Evolutionary conservation across 2,329 filamentous ascomycete genomes (phyloP), one percentile per base, ranked within the genome.

Genomic region (Fusarium redolens): DNA sequence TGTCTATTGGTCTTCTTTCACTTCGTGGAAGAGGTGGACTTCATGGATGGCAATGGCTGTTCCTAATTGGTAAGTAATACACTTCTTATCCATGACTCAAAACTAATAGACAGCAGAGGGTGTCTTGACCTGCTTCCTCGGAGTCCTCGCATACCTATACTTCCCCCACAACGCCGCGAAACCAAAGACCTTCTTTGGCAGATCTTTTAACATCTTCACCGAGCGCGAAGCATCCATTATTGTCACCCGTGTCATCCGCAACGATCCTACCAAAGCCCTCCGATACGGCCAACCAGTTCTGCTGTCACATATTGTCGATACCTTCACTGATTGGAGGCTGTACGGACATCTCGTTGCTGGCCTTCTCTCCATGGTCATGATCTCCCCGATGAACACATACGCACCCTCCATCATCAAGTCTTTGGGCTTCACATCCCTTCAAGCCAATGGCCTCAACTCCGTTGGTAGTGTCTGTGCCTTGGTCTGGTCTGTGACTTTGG

Each of bases 11-110:
- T 2, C 56, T 80, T 3, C 65, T 80, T 4, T 79, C 78, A 1
- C 73, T 79, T 18, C 28, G 70, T 12, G 78, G 78, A 4, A 28
- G 68, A 55, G 72, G 69, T 1, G 76, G 77, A 5, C 65, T 80
- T 1, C 37, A 65, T 4, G 78, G 78, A 8, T 80, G 78, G 78
- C 77, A 79, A n/a, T 80, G 78, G 78, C 14, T 80, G 4, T 80
- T 80, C 15, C 59, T 80, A 0, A 75, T 80, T 17, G 78, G 78
- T 75, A 69, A 54, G 78, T 50, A 7, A 4, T 5, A 4, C 13
- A 14, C 30, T 13, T 4, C 4, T 4, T 11, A 40, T 1, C 0
- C 14, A 4, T 7, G 7, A 30, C 28, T 9, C 20, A 13, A 20
- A 10, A 5, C 59, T 69, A 44, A 71, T 10, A 30, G 9, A 14